Percentiles rank a stretch among this genome's conserved stretches.
Evolutionary conservation across 2,329 filamentous ascomycete genomes (phyloP).

Genomic region (Trichoderma hamatum): DNA sequence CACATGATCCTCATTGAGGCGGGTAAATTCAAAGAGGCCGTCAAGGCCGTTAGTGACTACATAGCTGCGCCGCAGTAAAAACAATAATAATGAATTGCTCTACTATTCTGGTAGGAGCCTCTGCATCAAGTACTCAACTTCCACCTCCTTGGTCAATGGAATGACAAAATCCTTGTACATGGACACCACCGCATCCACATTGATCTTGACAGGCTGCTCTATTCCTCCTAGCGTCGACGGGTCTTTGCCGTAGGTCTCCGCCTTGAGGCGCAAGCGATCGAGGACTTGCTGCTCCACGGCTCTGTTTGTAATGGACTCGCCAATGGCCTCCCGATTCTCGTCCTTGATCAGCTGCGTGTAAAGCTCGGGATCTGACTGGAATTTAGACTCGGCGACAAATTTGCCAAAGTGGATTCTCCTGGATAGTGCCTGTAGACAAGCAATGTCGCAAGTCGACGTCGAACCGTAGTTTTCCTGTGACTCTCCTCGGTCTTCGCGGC

Average conservation of each 20-base stretch:
- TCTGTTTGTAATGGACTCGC: slow-evolving; percentile 84
- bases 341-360: slow-evolving; percentile 84
- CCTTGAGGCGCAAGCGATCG: slow-evolving; percentile 83
- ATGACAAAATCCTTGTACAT: slow-evolving; percentile 96
- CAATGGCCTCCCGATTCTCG: slow-evolving; percentile 78
- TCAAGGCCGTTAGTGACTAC: slow-evolving; percentile 76
- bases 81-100: neutral
- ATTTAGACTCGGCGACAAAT: slow-evolving; percentile 97
- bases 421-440: slow-evolving; percentile 85
- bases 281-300: slow-evolving; percentile 91
- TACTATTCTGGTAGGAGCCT: slow-evolving; percentile 58
- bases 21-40: slow-evolving; percentile 71
- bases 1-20: slow-evolving; percentile 87
- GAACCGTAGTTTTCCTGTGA: slow-evolving; percentile 94
- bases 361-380: slow-evolving; percentile 75
- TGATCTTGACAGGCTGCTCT: slow-evolving; percentile 74
- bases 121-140: slow-evolving; percentile 98
- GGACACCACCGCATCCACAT: slow-evolving; percentile 84
- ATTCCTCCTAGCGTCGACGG: slow-evolving; percentile 64
- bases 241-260: slow-evolving; percentile 90
- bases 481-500: slow-evolving; percentile 79
- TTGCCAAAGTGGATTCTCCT: slow-evolving; percentile 96
- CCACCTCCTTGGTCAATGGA: slow-evolving; percentile 94
- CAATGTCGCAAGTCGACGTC: slow-evolving; percentile 86
- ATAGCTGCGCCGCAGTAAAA: slow-evolving; percentile 57